phyloP scores from a whole-genome alignment of 2,329 filamentous ascomycete genomes.

The Aspergillus cejpii region DNA sequence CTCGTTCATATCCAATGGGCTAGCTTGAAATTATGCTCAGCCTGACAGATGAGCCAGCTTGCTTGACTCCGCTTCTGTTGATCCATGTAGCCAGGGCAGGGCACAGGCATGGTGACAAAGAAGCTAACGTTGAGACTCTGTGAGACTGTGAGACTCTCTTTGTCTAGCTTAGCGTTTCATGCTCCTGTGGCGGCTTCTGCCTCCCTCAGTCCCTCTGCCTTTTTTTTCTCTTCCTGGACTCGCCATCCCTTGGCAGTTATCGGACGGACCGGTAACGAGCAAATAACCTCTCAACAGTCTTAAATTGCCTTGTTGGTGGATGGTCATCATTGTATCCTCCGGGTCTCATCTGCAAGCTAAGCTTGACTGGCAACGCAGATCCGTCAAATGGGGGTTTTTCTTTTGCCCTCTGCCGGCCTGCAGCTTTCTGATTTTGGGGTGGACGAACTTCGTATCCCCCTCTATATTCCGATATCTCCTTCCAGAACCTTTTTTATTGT shows the following conservation, averaged over 20 bases:
- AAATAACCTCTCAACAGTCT: neutral
- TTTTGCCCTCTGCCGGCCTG: slow-evolving; percentile 16
- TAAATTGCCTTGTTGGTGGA: slow-evolving; percentile 10
- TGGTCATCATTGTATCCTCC: slow-evolving; percentile 13
- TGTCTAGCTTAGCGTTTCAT: slow-evolving; percentile 19
- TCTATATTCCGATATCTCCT: slow-evolving; percentile 11
- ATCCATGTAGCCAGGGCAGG: slow-evolving; percentile 9
- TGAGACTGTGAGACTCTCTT: slow-evolving; percentile 12
- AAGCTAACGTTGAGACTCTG: slow-evolving; percentile 10
- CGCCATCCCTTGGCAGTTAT: slow-evolving; percentile 17
- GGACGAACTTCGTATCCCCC: slow-evolving; percentile 13
- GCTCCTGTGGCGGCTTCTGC: slow-evolving; percentile 2
- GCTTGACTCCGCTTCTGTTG: slow-evolving; percentile 16
- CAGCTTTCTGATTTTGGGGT: slow-evolving; percentile 15
- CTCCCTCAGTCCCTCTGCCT: slow-evolving; percentile 2
- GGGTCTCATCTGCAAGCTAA: slow-evolving; percentile 18
- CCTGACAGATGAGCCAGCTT: slow-evolving; percentile 16
- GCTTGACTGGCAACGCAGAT: slow-evolving; percentile 21
- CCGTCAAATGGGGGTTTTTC: slow-evolving; percentile 19
- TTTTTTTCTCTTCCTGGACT: slow-evolving; percentile 4
- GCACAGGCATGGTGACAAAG: slow-evolving; percentile 14
- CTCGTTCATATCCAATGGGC: slow-evolving; percentile 21
- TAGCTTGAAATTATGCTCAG: slow-evolving; percentile 15
- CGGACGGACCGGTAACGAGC: slow-evolving; percentile 16
- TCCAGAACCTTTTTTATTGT: slow-evolving; percentile 17